Evolutionary conservation across 2,329 filamentous ascomycete genomes (phyloP), one percentile per base, ranked within the genome.

Genomic region (Corinectria fuckeliana): DNA sequence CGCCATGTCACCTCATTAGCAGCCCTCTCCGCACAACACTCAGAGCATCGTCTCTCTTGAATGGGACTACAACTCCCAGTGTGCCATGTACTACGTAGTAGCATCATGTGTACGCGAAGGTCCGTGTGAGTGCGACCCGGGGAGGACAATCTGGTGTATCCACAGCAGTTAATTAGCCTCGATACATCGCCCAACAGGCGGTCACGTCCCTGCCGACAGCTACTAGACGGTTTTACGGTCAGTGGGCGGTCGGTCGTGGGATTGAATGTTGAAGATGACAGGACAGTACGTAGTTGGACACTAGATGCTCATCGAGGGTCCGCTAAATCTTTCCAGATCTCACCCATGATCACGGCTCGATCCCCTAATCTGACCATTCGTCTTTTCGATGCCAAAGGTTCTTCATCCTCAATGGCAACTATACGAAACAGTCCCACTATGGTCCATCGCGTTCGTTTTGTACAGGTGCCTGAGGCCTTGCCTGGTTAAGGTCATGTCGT

Each of bases 281-380:
- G n/a, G 25, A 45, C 18, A 26, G n/a, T 36, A n/a, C n/a, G n/a
- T n/a, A 23, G 58, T 39, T 47, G 49, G 58, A 36, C 23, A 11
- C 38, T 21, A 13, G 21, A 5, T 45, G 26, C 23, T 57, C 23
- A 18, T 28, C 20, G 18, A 32, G 41, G 38, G 39, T 16, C 54
- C 54, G 58, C 58, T 50, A 58, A 61, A 58, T 58, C 50, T 51
- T 53, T 48, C 49, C 30, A 50, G 53, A 57, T 61, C 53, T 42
- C 32, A 16, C 51, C 51, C 23, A 23, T 21, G 21, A 13, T 26
- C 54, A 39, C 38, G 47, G 41, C 47, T 44, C 54, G 20, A 25
- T 38, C 47, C 39, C 45, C 38, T 41, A 32, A 49, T 38, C 42
- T 54, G 18, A 21, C 44, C 36, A 54, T 56, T 56, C 44, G 44